Percentiles rank a stretch among this genome's conserved stretches.
Evolutionary conservation across 805 yeast species (phyloP).

Genomic region (Komagataella pseudopastoris): DNA sequence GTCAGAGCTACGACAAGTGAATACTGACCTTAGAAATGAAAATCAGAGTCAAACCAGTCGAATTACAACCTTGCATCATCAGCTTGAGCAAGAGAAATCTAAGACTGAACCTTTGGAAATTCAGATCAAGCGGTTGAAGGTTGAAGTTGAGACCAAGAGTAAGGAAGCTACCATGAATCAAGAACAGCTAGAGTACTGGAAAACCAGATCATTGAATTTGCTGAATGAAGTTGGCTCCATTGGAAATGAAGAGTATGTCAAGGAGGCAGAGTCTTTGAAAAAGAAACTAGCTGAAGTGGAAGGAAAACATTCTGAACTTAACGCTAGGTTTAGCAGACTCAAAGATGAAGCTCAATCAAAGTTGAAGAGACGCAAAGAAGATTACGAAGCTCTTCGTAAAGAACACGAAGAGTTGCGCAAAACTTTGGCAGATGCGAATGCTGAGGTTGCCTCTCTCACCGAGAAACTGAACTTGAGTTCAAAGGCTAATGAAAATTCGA

Average conservation of each 20-base stretch:
- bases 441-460: background rate
- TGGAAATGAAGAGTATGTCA: slow-evolving; percentile 13
- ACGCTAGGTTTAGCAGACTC: slow-evolving; percentile 14
- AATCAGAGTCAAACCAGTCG: slow-evolving; percentile 17
- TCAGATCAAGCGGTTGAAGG: slow-evolving; percentile 7
- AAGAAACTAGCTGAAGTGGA: slow-evolving; percentile 4
- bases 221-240: slow-evolving; percentile 32
- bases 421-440: slow-evolving; percentile 1
- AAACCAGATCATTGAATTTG: slow-evolving; percentile 33
- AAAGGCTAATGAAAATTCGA: background rate
- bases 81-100: slow-evolving; percentile 16
- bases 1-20: slow-evolving; percentile 55
- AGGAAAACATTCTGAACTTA: slow-evolving; percentile 3
- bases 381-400: slow-evolving; percentile 8
- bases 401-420: slow-evolving; percentile 9
- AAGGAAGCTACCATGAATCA: slow-evolving; percentile 30
- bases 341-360: slow-evolving; percentile 17
- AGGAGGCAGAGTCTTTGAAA: slow-evolving; percentile 9
- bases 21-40: slow-evolving; percentile 46
- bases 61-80: slow-evolving; percentile 24
- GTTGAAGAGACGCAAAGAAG: slow-evolving; percentile 13
- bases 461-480: background rate
- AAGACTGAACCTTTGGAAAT: slow-evolving; percentile 28
- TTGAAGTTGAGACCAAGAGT: slow-evolving; percentile 25
- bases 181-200: slow-evolving; percentile 51